Percentiles rank a stretch among this genome's conserved stretches.
Evolutionary conservation across 2,329 filamentous ascomycete species (phyloP).

Genomic region (Eurotiales sp.): DNA sequence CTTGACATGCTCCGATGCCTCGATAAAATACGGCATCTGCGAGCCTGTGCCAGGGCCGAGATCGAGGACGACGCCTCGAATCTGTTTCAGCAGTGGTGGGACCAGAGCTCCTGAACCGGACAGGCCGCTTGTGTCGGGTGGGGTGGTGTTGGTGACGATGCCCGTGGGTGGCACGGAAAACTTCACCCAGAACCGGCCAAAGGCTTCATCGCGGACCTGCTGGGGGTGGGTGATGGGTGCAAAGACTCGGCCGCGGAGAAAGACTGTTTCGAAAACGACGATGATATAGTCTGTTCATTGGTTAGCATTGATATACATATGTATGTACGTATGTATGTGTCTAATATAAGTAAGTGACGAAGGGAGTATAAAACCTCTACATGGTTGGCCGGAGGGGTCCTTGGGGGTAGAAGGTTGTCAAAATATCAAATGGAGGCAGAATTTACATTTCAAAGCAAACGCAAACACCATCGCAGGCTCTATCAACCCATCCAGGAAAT

Average conservation of each 20-base stretch:
- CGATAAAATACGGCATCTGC: conserved; percentile 46
- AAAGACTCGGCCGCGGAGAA: conserved; percentile 31
- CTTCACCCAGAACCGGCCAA: conserved; percentile 39
- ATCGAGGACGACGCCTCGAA: conserved; percentile 45
- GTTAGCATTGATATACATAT: not conserved
- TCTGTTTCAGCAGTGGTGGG: conserved; percentile 35
- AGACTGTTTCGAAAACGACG: conserved; percentile 31
- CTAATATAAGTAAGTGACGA: too few species aligned
- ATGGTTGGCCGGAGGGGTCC: too few species aligned
- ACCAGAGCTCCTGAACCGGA: conserved; percentile 36
- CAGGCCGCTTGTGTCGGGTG: conserved; percentile 17
- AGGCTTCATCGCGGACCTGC: conserved; percentile 37
- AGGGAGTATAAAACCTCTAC: too few species aligned
- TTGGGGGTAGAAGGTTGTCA: not conserved
- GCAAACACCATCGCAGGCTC: conserved; percentile 13
- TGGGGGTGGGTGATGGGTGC: conserved; percentile 29
- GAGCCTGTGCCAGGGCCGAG: conserved; percentile 53
- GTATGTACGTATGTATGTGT: too few species aligned
- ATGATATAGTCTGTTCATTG: conserved; percentile 28
- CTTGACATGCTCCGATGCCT: conserved; percentile 31
- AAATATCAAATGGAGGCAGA: not conserved
- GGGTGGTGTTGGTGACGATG: not conserved
- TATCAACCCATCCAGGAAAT: conserved; percentile 13
- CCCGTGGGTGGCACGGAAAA: conserved; percentile 17
- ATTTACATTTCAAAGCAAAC: conserved; percentile 15